These are phyloP conservation scores for Paracoccidioides lutzii DNA, from an alignment of 2,329 filamentous ascomycete species.

Conservation along the genomic window DNA sequence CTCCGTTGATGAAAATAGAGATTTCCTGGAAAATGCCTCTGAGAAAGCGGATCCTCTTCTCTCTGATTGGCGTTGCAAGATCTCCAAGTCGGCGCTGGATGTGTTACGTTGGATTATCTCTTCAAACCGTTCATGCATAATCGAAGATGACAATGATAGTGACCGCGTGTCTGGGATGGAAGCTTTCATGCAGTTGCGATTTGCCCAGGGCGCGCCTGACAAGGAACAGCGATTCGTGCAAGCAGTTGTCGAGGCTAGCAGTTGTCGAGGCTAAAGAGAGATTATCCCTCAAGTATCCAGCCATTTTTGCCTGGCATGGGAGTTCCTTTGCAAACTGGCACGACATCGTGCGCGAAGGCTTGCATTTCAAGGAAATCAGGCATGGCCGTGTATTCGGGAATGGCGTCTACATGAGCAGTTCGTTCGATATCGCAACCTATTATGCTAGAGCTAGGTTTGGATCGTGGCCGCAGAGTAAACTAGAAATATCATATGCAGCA, in stretches of 20 bases:
- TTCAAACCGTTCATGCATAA: conserved; percentile 76
- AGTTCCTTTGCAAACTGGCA: conserved; percentile 72
- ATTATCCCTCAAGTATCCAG: conserved; percentile 43
- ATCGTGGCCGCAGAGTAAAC: conserved; percentile 54
- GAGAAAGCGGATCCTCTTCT: conserved; percentile 30
- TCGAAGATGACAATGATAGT: conserved; percentile 49
- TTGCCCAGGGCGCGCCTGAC: conserved; percentile 77
- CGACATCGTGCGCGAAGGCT: conserved; percentile 68
- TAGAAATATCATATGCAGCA: conserved; percentile 48
- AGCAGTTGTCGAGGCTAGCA: conserved; percentile 42
- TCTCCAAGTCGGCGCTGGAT: conserved; percentile 53
- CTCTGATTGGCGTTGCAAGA: conserved; percentile 42
- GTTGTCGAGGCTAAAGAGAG: conserved; percentile 34
- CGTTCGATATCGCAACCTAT: conserved; percentile 42
- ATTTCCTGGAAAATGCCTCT: conserved; percentile 31
- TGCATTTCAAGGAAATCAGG: conserved; percentile 52
- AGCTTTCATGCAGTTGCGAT: conserved; percentile 67
- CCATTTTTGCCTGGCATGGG: conserved; percentile 79
- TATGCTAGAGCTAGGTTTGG: conserved; percentile 30
- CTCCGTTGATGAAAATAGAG: conserved; percentile 27
- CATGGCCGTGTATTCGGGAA: conserved; percentile 63
- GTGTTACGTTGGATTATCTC: conserved; percentile 79
- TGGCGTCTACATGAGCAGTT: conserved; percentile 65
- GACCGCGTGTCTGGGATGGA: conserved; percentile 51
- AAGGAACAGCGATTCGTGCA: conserved; percentile 65